Evolutionary conservation across 2,329 filamentous ascomycete species (phyloP), one percentile per base, ranked within the genome.

Genomic region (Aspergillus phoenicis): DNA sequence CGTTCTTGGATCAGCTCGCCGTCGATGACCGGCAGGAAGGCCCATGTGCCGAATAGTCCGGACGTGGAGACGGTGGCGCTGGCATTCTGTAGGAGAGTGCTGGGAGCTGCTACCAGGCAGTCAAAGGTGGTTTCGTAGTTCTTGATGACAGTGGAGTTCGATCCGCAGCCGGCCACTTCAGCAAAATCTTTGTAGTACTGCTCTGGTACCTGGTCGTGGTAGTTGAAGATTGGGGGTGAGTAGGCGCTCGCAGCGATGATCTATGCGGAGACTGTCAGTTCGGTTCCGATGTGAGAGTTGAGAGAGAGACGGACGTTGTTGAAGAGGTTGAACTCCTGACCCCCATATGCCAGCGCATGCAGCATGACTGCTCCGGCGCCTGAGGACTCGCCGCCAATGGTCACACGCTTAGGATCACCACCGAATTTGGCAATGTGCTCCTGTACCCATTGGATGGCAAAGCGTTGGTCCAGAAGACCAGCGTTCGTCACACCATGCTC

Each of bases 141-240:
- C 10, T 15, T 11, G 7, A 24, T 20, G 5, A n/a, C 30, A 11
- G 17, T 7, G 51, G 49, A n/a, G 13, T 33, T 8, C 3, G 10
- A 17, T 39, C 33, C 13, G 60, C 82, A 84, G 1, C 80, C 79
- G 0, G 75, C 79, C 7, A 71, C 61, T 4, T 66, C 64, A 0
- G 78, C 81, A 61, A 85, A 81, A 1, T 74, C 73, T 51, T 81
- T 75, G 64, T 84, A 85, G 5, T 77, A 68, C 17, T 78, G 72
- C 4, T 81, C 77, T 0, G 83, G 81, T 8, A 80, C 69, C 36
- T 72, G 75, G 15, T 80, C 81, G 53, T 81, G 75, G 65, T 81
- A 84, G 13, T 73, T 75, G 68, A 85, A 85, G 63, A 85, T 82
- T 57, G 82, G 81, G 0, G 84, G 83, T 8, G 85, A 76, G 64